phyloP scores from a whole-genome alignment of 306 rosid genomes.

The Myrica gale region DNA sequence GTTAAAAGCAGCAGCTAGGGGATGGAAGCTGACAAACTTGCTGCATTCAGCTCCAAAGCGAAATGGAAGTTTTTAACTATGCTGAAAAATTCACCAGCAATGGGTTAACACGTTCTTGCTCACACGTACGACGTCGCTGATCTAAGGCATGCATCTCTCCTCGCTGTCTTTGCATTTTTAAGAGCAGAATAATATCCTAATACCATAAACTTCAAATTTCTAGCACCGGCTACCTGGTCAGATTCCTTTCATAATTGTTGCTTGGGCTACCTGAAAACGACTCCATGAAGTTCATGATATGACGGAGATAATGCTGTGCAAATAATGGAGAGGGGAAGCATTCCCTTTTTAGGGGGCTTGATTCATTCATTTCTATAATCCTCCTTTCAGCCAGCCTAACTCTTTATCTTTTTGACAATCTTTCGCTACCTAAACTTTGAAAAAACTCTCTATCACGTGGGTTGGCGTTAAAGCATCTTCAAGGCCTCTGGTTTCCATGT shows the following conservation, averaged over 20 bases:
- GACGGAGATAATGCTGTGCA: not conserved
- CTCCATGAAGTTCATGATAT: not conserved
- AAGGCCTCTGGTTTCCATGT: slow-evolving; percentile 43
- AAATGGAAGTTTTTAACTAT: too few relatives aligned
- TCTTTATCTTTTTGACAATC: slow-evolving; percentile 38
- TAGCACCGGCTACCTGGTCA: not conserved
- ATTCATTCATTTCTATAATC: slow-evolving; percentile 31
- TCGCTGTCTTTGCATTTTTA: not conserved
- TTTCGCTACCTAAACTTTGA: slow-evolving; percentile 23
- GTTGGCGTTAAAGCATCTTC: slow-evolving; percentile 35
- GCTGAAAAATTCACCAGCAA: too few relatives aligned
- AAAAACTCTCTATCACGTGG: slow-evolving; percentile 35
- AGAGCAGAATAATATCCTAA: not conserved
- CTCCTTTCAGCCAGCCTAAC: slow-evolving; percentile 46
- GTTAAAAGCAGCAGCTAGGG: too few relatives aligned
- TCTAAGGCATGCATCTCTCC: too few relatives aligned
- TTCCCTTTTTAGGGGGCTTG: slow-evolving; percentile 35
- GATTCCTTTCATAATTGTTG: not conserved
- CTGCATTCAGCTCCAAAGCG: too few relatives aligned
- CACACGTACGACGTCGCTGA: too few relatives aligned
- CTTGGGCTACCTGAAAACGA: not conserved
- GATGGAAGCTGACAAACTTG: too few relatives aligned
- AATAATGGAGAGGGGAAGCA: not conserved
- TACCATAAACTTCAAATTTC: too few relatives aligned
- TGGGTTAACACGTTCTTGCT: too few relatives aligned